Evolutionary conservation across 805 yeast species (phyloP), one percentile per base, ranked within the genome.

Genomic region (Candida fluviatilis): DNA sequence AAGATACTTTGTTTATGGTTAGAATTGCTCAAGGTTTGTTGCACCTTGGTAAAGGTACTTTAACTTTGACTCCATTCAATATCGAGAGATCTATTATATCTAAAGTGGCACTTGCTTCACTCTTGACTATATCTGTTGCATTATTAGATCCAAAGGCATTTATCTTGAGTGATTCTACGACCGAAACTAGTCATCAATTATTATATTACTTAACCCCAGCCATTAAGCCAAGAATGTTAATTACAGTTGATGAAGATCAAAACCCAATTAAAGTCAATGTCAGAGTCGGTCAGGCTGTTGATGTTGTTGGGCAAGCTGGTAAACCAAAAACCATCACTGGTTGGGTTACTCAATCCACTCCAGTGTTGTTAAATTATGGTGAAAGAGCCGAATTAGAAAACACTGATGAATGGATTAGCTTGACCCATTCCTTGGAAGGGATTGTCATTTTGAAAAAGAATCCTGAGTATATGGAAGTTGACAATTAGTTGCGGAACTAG

Each of bases 271-370:
- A 91, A 70, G 98, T 93, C 7, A 91, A 88, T 49, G 99, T 93
- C 7, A 78, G 99, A 57, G 98, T 93, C 21, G 99, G 99, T 46
- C 97, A 91, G 66, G 98, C 99, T 5, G 98, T 93, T 19, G 99
- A 93, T 59, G 88, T 90, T 28, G 98, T 93, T 45, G 99, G 99
- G 24, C 98, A 91, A 62, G 99, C 98, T 0, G 99, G 99, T 68
- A 88, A 87, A 52, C 99, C 99, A 35, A 93, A 93, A 72, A 90
- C 97, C 10, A 93, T 93, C 34, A 93, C 99, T 3, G 99, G 99
- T 26, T 93, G 99, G 99, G 98, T 93, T 15, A 93, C 99, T 1
- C 99, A 93, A 56, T 85, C 93, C 4, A 93, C 99, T 0, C 99
- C 99, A 0, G 99, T 93, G 15, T 70, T 93, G 51, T 72, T 93